Percentiles rank a stretch among this genome's conserved stretches.
Evolutionary conservation across 2,329 filamentous ascomycete genomes (phyloP).

Genomic region (Talaromyces marneffei): DNA sequence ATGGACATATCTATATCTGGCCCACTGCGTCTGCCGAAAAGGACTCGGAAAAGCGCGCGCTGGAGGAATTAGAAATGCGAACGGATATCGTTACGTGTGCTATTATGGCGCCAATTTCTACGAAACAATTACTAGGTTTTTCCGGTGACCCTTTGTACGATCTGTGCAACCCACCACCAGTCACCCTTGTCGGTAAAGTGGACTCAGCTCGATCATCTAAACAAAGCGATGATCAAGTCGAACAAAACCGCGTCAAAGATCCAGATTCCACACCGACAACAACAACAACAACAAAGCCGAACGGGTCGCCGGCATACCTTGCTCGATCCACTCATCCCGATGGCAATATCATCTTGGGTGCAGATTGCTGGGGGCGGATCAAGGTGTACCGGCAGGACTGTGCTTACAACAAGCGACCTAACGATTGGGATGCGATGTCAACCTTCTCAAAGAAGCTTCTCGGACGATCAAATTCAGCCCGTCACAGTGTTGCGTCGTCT

Average conservation of each 20-base stretch:
- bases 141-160: constrained; percentile 94
- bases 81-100: constrained; percentile 84
- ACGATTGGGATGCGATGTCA: constrained; percentile 74
- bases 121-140: constrained; percentile 67
- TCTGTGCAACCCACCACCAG: constrained; percentile 87
- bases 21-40: constrained; percentile 58
- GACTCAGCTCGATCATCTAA: constrained; percentile 44
- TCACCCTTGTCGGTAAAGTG: constrained; percentile 70
- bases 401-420: constrained; percentile 69
- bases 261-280: background rate
- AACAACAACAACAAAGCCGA: constrained; percentile 26
- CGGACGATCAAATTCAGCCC: constrained; percentile 50
- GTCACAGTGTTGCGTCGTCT: constrained; percentile 47
- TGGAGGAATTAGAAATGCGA: constrained; percentile 89
- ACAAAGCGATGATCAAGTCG: constrained; percentile 33
- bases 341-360: constrained; percentile 88
- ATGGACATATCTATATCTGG: constrained; percentile 88
- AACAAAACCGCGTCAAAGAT: constrained; percentile 19
- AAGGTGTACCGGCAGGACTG: constrained; percentile 96
- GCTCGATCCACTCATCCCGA: constrained; percentile 68
- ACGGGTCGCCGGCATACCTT: constrained; percentile 71
- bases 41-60: constrained; percentile 70
- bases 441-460: constrained; percentile 66
- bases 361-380: constrained; percentile 80
- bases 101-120: constrained; percentile 72